phyloP scores from a whole-genome alignment of 116 monocot species.

The Iris pallida region DNA sequence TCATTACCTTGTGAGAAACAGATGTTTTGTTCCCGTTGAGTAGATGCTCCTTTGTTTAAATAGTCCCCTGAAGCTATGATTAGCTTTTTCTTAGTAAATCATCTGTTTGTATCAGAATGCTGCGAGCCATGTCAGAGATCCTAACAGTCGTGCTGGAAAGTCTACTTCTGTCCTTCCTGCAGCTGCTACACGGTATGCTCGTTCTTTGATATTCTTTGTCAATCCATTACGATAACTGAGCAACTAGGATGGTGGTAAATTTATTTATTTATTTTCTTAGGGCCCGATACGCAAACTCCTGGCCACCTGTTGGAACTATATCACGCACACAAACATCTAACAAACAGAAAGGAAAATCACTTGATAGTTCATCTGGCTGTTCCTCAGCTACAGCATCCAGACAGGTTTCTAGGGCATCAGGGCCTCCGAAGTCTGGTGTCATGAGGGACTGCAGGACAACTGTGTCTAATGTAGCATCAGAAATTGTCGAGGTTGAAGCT shows the following conservation, averaged over 20 bases:
- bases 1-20: too few species aligned
- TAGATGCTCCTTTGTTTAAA: too few species aligned
- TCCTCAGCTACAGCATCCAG: too few species aligned
- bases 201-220: conserved; percentile 1
- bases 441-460: too few species aligned
- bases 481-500: too few species aligned
- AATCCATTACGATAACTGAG: background rate
- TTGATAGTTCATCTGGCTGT: too few species aligned
- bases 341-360: conserved; percentile 30
- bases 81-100: too few species aligned
- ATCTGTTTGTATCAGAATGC: conserved; percentile 18
- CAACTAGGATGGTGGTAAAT: conserved; percentile 4
- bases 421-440: too few species aligned
- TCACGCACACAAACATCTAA: conserved; percentile 19
- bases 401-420: too few species aligned
- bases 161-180: conserved; percentile 49
- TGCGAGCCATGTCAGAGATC: conserved; percentile 25
- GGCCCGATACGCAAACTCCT: conserved; percentile 43
- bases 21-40: too few species aligned
- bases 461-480: too few species aligned
- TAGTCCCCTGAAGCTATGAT: too few species aligned
- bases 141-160: conserved; percentile 26
- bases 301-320: conserved; percentile 14
- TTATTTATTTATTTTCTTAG: conserved; percentile 26
- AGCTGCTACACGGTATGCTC: conserved; percentile 70